Evolutionary conservation across 106 monocot species (phyloP), one percentile per base, ranked within the genome.

Genomic region (Iris macrosiphon): DNA sequence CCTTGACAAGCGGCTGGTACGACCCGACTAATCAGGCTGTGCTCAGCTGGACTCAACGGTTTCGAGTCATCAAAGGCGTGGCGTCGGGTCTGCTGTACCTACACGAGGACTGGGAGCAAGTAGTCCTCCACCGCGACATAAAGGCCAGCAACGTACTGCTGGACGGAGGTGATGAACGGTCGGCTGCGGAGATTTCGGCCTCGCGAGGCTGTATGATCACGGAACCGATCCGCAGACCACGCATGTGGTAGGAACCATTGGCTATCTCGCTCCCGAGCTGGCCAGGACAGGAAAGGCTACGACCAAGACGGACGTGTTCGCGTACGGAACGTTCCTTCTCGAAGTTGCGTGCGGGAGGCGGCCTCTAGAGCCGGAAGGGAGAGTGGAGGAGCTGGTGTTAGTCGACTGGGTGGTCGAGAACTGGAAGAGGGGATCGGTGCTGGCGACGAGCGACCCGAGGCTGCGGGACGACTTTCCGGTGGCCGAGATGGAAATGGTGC

Each of bases 221-320:
- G 61, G 61, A 29, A 27, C 48, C 32, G 46, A 49, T 26, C 61
- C 61, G 31, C 73, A 70, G 63, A 92, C 92, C 28, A 92, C 92
- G 22, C 63, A 86, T 2, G 87, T 87, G 21, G 92, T 92, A 20
- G 92, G 86, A n/a, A n/a, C n/a, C n/a, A n/a, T n/a, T n/a, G n/a
- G n/a, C n/a, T n/a, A n/a, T n/a, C n/a, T n/a, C n/a, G 45, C 61
- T 17, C 61, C 61, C 0, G 61, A 62, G 61, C 20, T 62, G 16
- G 46, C 47, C 10, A 45, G 45, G 2, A 62, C 45, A 4, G 61
- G 61, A 0, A 62, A 49, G 21, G 61, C 61, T 0, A 49, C 33
- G 7, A 47, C 61, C 13, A 16, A 31, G 2, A 34, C 61, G 24
- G 61, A 62, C 48, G 61, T 62, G 0, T 57, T 57, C 39, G 56